These are phyloP conservation scores for Primulina eburnea DNA, from an alignment of 257 asterid species.

Conservation along the genomic window DNA sequence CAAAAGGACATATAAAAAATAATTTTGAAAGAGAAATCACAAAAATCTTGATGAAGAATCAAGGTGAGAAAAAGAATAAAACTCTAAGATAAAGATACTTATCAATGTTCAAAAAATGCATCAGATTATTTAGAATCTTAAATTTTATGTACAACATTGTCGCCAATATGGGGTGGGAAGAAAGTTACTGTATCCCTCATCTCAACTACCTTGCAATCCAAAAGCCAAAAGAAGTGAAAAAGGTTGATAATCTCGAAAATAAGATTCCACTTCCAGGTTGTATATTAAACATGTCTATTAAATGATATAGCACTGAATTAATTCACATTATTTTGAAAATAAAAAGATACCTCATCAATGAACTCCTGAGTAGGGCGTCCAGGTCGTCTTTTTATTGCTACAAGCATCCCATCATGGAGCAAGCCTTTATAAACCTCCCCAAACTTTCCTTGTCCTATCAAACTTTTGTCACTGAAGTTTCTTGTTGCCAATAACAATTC, in stretches of 20 bases:
- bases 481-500: constrained; percentile 73
- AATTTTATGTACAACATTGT: not conserved
- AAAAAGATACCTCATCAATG: constrained; percentile 61
- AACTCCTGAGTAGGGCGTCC: constrained; percentile 66
- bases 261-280: constrained; percentile 15
- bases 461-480: constrained; percentile 61
- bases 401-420: constrained; percentile 87
- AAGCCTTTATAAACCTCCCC: constrained; percentile 92
- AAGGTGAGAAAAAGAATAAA: not conserved
- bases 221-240: constrained; percentile 1
- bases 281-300: constrained; percentile 15
- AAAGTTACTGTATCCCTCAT: not conserved
- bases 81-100: constrained; percentile 13
- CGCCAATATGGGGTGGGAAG: not conserved
- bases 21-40: not conserved
- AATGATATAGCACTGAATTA: constrained; percentile 3
- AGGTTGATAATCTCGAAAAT: not conserved
- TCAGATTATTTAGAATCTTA: not conserved
- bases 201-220: not conserved
- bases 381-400: constrained; percentile 69
- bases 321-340: not conserved
- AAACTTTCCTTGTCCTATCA: constrained; percentile 85
- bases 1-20: not conserved
- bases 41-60: not conserved
- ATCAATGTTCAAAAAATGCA: not conserved